phyloP scores from a whole-genome alignment of 2,329 filamentous ascomycete species.

The Apiospora hydei region DNA sequence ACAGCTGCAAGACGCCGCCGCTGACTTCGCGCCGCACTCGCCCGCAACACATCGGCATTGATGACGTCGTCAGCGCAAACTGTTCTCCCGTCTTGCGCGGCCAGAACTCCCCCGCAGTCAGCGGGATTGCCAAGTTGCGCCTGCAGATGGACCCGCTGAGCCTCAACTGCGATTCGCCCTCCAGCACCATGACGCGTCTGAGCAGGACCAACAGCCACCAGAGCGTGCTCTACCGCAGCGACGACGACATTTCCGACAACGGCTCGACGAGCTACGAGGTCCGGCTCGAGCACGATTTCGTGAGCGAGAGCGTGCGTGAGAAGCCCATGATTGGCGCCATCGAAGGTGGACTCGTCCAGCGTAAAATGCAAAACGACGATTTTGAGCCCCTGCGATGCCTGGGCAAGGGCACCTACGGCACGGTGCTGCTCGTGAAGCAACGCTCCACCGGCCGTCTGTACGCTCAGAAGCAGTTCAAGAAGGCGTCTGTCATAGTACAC shows the following conservation, averaged over 20 bases:
- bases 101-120: slow-evolving; percentile 61
- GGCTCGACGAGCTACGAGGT: slow-evolving; percentile 82
- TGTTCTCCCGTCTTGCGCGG: slow-evolving; percentile 67
- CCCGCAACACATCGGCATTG: slow-evolving; percentile 45
- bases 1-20: slow-evolving; percentile 51
- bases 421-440: slow-evolving; percentile 92
- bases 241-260: slow-evolving; percentile 74
- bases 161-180: slow-evolving; percentile 62
- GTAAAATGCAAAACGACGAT: slow-evolving; percentile 91
- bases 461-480: slow-evolving; percentile 98
- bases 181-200: slow-evolving; percentile 57
- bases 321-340: slow-evolving; percentile 46
- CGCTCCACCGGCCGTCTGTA: slow-evolving; percentile 85
- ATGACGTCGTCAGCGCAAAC: slow-evolving; percentile 68
- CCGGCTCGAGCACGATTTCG: slow-evolving; percentile 82
- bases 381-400: slow-evolving; percentile 92
- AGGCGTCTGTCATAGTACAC: slow-evolving; percentile 92
- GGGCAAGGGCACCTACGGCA: slow-evolving; percentile 95
- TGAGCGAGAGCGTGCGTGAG: slow-evolving; percentile 68
- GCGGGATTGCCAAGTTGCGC: slow-evolving; percentile 84
- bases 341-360: slow-evolving; percentile 61
- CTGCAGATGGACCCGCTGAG: slow-evolving; percentile 81
- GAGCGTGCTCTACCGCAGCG: slow-evolving; percentile 63
- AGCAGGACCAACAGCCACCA: slow-evolving; percentile 63
- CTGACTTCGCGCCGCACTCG: slow-evolving; percentile 49